Conservation (phyloP, 2,329 filamentous ascomycete genomes). For the Beauveria asiatica region DNA sequence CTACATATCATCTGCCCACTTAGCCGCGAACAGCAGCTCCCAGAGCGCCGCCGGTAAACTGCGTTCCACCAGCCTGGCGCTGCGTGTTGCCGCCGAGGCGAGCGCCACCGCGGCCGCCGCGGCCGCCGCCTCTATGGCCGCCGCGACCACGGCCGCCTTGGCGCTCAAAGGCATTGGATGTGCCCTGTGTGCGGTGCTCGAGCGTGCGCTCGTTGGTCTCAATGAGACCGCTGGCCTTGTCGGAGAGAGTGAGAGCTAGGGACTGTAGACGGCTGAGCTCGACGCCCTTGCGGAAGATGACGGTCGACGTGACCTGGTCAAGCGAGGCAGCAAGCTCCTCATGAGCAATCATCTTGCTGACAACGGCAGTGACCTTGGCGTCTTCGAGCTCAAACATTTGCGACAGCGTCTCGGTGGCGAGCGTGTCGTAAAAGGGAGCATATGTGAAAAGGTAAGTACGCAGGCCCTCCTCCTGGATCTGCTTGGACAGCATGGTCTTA, state of each 20-base stretch:
- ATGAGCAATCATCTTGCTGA: constrained; percentile 99
- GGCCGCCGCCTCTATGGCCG: constrained; percentile 53
- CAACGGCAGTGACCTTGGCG: constrained; percentile 85
- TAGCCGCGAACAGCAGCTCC: constrained; percentile 59
- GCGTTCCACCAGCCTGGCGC: constrained; percentile 63
- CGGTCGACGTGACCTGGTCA: constrained; percentile 93
- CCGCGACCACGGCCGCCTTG: constrained; percentile 72
- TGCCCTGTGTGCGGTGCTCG: constrained; percentile 94
- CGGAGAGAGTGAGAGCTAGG: constrained; percentile 83
- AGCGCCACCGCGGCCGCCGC: constrained; percentile 54
- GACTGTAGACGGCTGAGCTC: constrained; percentile 95
- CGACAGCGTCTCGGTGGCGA: constrained; percentile 76
- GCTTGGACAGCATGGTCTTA: constrained; percentile 93
- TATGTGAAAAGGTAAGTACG: constrained; percentile 99
- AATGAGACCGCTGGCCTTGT: constrained; percentile 93
- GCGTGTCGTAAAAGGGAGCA: constrained; percentile 96
- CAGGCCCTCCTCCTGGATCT: constrained; percentile 97
- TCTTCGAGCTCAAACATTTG: constrained; percentile 91
- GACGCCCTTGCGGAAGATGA: constrained; percentile 99
- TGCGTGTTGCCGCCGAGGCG: constrained; percentile 49
- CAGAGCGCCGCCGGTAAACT: constrained; percentile 75
- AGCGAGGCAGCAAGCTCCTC: constrained; percentile 93
- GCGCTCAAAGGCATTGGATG: constrained; percentile 88
- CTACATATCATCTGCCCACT: background rate
- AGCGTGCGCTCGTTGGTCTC: constrained; percentile 96